Base-by-base conservation (phyloP, 2,329 filamentous ascomycete genomes). In the Trichoderma semiorbis region DNA sequence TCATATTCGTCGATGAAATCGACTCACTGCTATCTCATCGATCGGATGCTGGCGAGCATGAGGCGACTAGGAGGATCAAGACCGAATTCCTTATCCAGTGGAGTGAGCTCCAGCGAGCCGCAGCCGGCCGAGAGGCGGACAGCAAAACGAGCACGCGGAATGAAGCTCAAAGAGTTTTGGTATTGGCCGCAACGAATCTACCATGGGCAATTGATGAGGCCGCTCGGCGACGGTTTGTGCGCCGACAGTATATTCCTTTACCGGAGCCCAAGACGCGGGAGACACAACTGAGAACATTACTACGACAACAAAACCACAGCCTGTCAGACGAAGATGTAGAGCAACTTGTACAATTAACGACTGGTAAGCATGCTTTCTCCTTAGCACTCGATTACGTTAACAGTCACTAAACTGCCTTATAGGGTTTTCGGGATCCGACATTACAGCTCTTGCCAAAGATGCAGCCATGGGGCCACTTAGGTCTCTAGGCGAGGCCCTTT, bases 151-250 rank as follows among this genome's bases (percentile, higher is more conserved):
- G 88, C 75, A 89, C 91, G 72, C 86, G 86, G 69, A 94, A 94
- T 0, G 95, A 98, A 81, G 90, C 95, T 5, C 96, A 91, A 74
- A 88, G 95, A 67, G 96, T 99, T 1, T 86, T 99, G 16, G 96
- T 99, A 1, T 87, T 99, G 43, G 96, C 96, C 1, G 96, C 96
- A 24, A 99, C 96, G 0, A 99, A 99, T 79, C 81, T 98, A 72
- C 96, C 96, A 0, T 99, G 96, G 96, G 94, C 95, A 39, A 98
- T 99, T 76, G 96, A 99, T 76, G 96, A 98, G 80, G 96, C 96
- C 28, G 96, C 96, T 1, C 87, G 96, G 72, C 87, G 96, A 71
- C 87, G 96, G 65, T 99, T 99, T 79, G 95, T 98, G 16, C 87
- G 96, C 74, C 88, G 96, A 72, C 96, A 98, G 81, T 99, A 99